phyloP scores from a whole-genome alignment of 1,139 yeast species.

The Scheffersomyces lignicola region DNA sequence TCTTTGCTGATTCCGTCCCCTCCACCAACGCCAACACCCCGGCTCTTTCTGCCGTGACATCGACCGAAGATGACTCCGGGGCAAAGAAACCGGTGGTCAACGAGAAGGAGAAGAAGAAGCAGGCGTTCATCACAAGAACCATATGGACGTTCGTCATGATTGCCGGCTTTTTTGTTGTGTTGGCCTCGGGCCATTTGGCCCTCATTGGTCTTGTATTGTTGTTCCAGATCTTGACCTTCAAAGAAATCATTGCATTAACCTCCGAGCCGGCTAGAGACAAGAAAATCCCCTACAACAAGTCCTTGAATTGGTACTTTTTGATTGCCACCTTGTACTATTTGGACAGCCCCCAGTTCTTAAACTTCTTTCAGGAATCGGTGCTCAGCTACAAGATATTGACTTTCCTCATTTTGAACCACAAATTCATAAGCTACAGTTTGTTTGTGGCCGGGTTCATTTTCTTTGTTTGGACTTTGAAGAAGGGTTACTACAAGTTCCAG shows the following conservation, averaged over 20 bases:
- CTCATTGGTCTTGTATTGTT: slow-evolving; percentile 69
- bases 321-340: slow-evolving; percentile 82
- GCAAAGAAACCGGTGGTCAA: slow-evolving; percentile 10
- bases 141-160: slow-evolving; percentile 95
- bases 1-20: background rate
- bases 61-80: slow-evolving; percentile 2
- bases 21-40: background rate
- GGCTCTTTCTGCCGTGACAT: slow-evolving; percentile 1
- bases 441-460: slow-evolving; percentile 87
- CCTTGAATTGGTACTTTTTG: slow-evolving; percentile 87
- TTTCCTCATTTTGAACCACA: slow-evolving; percentile 64
- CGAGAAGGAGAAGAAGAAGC: slow-evolving; percentile 63
- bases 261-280: slow-evolving; percentile 82
- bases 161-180: slow-evolving; percentile 61
- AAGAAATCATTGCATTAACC: slow-evolving; percentile 87
- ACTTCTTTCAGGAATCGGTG: slow-evolving; percentile 50
- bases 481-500: slow-evolving; percentile 87
- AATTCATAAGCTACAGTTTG: slow-evolving; percentile 77
- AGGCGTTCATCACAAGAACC: slow-evolving; percentile 85
- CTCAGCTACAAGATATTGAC: slow-evolving; percentile 45
- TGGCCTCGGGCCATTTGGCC: slow-evolving; percentile 88
- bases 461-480: slow-evolving; percentile 86
- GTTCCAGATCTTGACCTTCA: slow-evolving; percentile 81
- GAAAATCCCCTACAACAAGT: slow-evolving; percentile 76
- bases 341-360: slow-evolving; percentile 82